phyloP scores from a whole-genome alignment of 2,329 filamentous ascomycete species.

The Colletotrichum higginsianum region DNA sequence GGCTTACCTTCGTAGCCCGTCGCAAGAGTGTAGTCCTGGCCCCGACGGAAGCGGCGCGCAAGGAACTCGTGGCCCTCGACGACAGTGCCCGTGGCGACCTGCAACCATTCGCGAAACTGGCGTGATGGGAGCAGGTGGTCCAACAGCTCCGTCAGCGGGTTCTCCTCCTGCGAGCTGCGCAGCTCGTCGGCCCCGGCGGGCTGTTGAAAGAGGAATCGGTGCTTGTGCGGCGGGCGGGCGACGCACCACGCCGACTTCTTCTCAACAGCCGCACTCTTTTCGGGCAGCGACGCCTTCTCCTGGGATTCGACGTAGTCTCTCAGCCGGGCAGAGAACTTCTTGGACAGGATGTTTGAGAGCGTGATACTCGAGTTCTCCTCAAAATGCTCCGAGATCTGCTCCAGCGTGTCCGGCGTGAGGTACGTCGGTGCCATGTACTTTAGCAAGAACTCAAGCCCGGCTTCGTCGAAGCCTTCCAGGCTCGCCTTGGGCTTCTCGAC shows the following conservation, averaged over 20 bases:
- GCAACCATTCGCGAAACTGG: slow-evolving; percentile 91
- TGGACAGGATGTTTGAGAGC: slow-evolving; percentile 82
- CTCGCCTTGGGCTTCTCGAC: slow-evolving; percentile 59
- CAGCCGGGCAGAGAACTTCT: slow-evolving; percentile 82
- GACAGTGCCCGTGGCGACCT: slow-evolving; percentile 82
- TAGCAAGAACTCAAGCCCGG: slow-evolving; percentile 90
- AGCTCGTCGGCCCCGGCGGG: slow-evolving; percentile 57
- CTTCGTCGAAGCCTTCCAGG: slow-evolving; percentile 74
- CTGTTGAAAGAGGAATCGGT: slow-evolving; percentile 89
- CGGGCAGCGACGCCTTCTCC: slow-evolving; percentile 66
- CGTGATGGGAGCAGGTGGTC: slow-evolving; percentile 86
- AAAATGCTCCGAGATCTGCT: slow-evolving; percentile 85
- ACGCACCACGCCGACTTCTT: slow-evolving; percentile 77
- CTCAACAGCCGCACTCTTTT: slow-evolving; percentile 70
- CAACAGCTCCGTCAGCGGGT: slow-evolving; percentile 82
- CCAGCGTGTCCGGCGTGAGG: slow-evolving; percentile 90
- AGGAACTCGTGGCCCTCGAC: slow-evolving; percentile 83
- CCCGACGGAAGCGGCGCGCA: slow-evolving; percentile 89
- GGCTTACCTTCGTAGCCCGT: slow-evolving; percentile 85
- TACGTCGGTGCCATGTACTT: slow-evolving; percentile 93
- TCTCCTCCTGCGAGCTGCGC: slow-evolving; percentile 58
- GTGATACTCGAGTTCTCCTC: slow-evolving; percentile 87
- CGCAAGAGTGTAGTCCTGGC: slow-evolving; percentile 92
- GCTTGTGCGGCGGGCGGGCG: slow-evolving; percentile 93
- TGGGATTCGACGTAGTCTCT: slow-evolving; percentile 78